Conservation (phyloP, 176 grass and related monocot species). For the Stipa capillata region DNA sequence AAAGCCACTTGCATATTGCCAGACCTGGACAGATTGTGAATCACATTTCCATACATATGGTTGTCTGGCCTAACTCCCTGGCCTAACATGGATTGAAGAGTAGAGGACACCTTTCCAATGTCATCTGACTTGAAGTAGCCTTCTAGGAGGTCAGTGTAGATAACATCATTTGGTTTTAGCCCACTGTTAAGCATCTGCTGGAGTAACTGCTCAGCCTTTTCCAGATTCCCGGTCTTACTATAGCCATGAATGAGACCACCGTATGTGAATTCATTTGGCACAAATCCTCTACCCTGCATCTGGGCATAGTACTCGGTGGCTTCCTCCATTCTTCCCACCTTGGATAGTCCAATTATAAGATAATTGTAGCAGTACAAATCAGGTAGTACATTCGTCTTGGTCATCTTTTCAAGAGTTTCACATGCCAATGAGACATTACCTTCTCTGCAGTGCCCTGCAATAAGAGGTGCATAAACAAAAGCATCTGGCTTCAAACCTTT, state of each 20-base stretch:
- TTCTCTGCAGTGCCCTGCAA: constrained; percentile 59
- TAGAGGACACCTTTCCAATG: constrained; percentile 38
- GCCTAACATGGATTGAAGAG: constrained; percentile 51
- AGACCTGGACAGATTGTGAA: constrained; percentile 47
- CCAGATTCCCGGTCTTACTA: constrained; percentile 43
- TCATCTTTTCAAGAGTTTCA: constrained; percentile 53
- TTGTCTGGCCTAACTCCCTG: constrained; percentile 31
- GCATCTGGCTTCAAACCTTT: constrained; percentile 47
- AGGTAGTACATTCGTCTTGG: constrained; percentile 32
- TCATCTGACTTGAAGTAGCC: constrained; percentile 46
- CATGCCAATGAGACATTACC: constrained; percentile 42
- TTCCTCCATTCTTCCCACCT: constrained; percentile 54
- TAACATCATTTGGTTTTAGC: constrained; percentile 47
- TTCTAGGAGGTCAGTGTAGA: constrained; percentile 56
- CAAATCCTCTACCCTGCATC: constrained; percentile 51
- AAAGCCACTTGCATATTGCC: constrained; percentile 56
- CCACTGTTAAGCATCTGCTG: constrained; percentile 41
- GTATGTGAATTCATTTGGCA: constrained; percentile 68
- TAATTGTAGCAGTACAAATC: constrained; percentile 75
- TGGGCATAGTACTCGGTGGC: constrained; percentile 41
- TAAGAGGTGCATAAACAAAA: constrained; percentile 60
- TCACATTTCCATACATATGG: constrained; percentile 43
- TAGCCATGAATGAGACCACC: constrained; percentile 51
- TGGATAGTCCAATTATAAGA: constrained; percentile 60
- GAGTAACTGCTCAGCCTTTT: constrained; percentile 55